These are phyloP conservation scores for Pseudonitzschia delicatissima DNA, from an alignment of 108 stramenopile genomes.

Conservation along the genomic window DNA sequence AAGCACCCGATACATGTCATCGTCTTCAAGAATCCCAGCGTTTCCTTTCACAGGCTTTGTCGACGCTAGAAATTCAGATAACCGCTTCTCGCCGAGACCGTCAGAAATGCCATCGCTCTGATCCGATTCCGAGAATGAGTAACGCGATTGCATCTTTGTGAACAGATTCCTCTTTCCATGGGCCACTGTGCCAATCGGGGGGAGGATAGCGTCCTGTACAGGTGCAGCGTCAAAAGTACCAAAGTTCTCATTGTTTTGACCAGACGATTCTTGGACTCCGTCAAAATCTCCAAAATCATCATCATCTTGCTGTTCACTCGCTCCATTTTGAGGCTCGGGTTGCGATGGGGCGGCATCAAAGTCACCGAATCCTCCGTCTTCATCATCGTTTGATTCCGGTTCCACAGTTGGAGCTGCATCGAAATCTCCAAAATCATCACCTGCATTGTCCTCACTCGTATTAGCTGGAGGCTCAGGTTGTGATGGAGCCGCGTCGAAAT, in stretches of 20 bases:
- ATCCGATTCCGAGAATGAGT: slow-evolving; percentile 14
- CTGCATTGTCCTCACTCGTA: neutral
- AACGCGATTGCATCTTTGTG: slow-evolving; percentile 13
- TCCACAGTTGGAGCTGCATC: neutral
- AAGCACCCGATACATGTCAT: neutral
- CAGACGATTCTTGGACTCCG: neutral
- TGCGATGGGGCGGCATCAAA: neutral
- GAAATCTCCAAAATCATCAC: slow-evolving; percentile 13
- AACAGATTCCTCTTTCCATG: slow-evolving; percentile 13
- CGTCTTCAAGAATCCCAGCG: neutral
- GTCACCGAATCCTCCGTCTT: neutral
- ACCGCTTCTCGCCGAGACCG: neutral
- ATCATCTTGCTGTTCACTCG: slow-evolving; percentile 10
- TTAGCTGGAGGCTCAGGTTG: neutral
- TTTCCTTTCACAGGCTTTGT: neutral
- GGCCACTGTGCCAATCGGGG: neutral
- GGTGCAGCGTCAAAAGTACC: neutral
- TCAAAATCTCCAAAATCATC: slow-evolving; percentile 36
- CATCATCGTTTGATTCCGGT: neutral
- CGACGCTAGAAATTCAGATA: neutral
- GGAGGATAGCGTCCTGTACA: neutral
- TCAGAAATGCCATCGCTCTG: neutral
- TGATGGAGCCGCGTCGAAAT: slow-evolving; percentile 2
- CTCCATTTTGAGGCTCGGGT: neutral
- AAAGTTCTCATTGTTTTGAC: slow-evolving; percentile 6